Conservation (phyloP, 768 basidiomycete genomes). For the Cubamyces lactineus region DNA sequence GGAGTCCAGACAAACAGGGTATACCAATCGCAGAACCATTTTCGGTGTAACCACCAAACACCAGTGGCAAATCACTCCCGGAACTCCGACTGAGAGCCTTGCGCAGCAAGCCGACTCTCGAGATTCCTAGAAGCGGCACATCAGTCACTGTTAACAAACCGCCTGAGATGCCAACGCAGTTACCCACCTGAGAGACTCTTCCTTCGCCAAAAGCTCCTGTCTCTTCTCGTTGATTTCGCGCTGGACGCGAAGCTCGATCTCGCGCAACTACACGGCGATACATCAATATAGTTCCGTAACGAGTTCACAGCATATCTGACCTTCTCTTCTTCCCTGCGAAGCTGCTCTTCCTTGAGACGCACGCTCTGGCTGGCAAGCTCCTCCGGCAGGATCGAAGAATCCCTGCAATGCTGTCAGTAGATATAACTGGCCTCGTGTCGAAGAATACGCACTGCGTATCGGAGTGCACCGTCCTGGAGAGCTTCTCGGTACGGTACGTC, state of each 20-base stretch:
- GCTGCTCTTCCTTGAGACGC: slow-evolving; percentile 98
- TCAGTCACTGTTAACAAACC: slow-evolving; percentile 2
- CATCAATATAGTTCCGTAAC: neutral
- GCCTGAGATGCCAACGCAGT: slow-evolving; percentile 13
- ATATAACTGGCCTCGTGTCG: neutral
- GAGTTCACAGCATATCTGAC: slow-evolving; percentile 39
- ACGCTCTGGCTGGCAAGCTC: slow-evolving; percentile 97
- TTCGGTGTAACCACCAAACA: slow-evolving; percentile 18
- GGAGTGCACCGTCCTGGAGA: slow-evolving; percentile 85
- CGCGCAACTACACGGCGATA: slow-evolving; percentile 65
- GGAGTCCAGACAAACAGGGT: slow-evolving; percentile 31
- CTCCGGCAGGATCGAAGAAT: slow-evolving; percentile 91
- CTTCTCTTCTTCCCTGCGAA: slow-evolving; percentile 96
- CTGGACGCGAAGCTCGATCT: slow-evolving; percentile 97
- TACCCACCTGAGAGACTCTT: slow-evolving; percentile 84
- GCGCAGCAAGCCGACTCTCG: slow-evolving; percentile 89
- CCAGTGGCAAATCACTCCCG: slow-evolving; percentile 52
- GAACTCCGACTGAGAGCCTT: slow-evolving; percentile 83
- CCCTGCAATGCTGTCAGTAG: slow-evolving; percentile 48
- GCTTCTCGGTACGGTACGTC: slow-evolving; percentile 97
- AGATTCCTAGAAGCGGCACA: slow-evolving; percentile 60
- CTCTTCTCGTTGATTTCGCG: slow-evolving; percentile 97
- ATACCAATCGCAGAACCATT: slow-evolving; percentile 32
- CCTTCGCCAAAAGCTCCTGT: slow-evolving; percentile 95
- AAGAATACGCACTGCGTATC: slow-evolving; percentile 61